Evolutionary conservation across 148 eudicot genomes (phyloP).

Genomic region (Hydrangea macrophylla): DNA sequence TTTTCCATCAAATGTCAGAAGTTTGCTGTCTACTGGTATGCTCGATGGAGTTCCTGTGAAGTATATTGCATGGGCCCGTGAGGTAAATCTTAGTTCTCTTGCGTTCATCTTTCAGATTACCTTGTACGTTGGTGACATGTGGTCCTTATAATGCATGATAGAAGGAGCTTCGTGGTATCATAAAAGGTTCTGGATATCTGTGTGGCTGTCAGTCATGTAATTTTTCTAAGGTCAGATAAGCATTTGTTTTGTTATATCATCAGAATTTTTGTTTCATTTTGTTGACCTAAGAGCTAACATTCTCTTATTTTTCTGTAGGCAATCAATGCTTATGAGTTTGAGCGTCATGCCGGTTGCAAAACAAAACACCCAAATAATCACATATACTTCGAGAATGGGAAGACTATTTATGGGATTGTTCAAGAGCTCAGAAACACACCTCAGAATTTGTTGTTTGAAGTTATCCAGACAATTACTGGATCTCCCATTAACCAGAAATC

Average conservation of each 20-base stretch:
- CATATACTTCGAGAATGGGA: slow-evolving; percentile 85
- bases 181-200: slow-evolving; percentile 71
- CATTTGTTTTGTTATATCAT: not conserved
- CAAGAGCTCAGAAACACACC: slow-evolving; percentile 81
- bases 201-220: slow-evolving; percentile 81
- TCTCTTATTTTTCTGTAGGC: slow-evolving; percentile 41
- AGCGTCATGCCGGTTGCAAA: slow-evolving; percentile 86
- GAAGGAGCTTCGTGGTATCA: slow-evolving; percentile 67
- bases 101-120: slow-evolving; percentile 9
- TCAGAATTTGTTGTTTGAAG: slow-evolving; percentile 63
- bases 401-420: slow-evolving; percentile 71
- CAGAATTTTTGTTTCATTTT: not conserved
- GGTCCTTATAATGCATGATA: slow-evolving; percentile 26
- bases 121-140: slow-evolving; percentile 10
- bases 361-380: slow-evolving; percentile 92
- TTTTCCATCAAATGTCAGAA: slow-evolving; percentile 84
- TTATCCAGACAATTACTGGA: slow-evolving; percentile 71
- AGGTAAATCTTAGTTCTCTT: slow-evolving; percentile 41
- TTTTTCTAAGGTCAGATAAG: slow-evolving; percentile 56
- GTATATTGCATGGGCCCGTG: slow-evolving; percentile 79
- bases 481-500: slow-evolving; percentile 70
- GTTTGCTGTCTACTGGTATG: slow-evolving; percentile 81
- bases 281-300: not conserved
- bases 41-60: slow-evolving; percentile 85
- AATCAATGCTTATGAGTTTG: slow-evolving; percentile 77